Evolutionary conservation across 306 rosid species (phyloP).

Genomic region (Corylus heterophylla): DNA sequence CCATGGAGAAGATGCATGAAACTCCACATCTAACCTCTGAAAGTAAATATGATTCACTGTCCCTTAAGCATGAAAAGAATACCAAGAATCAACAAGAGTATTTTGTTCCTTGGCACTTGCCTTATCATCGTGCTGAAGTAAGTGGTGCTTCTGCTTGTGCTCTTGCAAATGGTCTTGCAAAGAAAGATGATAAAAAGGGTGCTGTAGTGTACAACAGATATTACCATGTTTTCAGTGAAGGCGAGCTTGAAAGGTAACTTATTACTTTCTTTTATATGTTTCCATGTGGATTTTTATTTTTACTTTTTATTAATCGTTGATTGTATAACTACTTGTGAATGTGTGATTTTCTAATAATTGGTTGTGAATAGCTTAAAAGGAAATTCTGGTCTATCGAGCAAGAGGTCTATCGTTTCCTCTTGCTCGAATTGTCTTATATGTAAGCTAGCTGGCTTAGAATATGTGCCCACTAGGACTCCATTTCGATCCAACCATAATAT

Average conservation of each 20-base stretch:
- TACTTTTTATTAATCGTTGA: neutral
- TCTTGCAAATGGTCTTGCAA: slow-evolving; percentile 83
- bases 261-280: slow-evolving; percentile 5
- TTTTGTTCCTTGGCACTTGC: slow-evolving; percentile 97
- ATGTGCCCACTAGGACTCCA: neutral
- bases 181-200: slow-evolving; percentile 83
- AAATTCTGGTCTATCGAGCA: slow-evolving; percentile 10
- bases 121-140: slow-evolving; percentile 93
- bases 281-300: slow-evolving; percentile 4
- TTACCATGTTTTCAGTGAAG: slow-evolving; percentile 93
- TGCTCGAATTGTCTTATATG: slow-evolving; percentile 1
- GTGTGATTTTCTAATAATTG: slow-evolving; percentile 6
- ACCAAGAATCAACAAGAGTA: slow-evolving; percentile 71
- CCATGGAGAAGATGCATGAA: slow-evolving; percentile 31
- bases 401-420: neutral
- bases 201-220: slow-evolving; percentile 87
- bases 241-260: slow-evolving; percentile 92
- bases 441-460: slow-evolving; percentile 6
- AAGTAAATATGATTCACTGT: slow-evolving; percentile 13
- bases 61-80: slow-evolving; percentile 35
- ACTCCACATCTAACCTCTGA: slow-evolving; percentile 20
- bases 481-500: neutral
- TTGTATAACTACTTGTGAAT: slow-evolving; percentile 2
- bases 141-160: slow-evolving; percentile 87
- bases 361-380: slow-evolving; percentile 13